Conservation (phyloP, 495 filamentous ascomycete genomes). For the Penicillium pancosmium region DNA sequence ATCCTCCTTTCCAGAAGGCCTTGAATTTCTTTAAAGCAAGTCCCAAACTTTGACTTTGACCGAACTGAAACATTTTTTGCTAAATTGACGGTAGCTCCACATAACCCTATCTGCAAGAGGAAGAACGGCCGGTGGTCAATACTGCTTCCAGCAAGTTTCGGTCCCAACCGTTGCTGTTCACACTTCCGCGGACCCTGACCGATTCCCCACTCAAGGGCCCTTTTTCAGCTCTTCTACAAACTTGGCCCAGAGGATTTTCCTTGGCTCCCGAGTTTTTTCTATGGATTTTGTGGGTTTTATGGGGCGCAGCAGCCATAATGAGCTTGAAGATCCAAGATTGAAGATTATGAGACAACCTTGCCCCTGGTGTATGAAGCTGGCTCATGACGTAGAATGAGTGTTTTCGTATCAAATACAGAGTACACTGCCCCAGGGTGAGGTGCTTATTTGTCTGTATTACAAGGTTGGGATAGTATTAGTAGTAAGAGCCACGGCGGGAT, state of each 20-base stretch:
- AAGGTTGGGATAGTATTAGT: no score
- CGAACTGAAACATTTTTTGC: constrained; percentile 1
- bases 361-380: no score
- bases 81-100: background rate
- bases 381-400: background rate
- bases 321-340: no score
- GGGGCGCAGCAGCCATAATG: background rate
- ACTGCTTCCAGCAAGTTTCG: background rate
- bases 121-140: background rate
- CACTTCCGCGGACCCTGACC: background rate
- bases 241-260: background rate
- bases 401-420: no score
- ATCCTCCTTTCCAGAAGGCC: background rate
- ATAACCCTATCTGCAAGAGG: background rate
- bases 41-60: background rate
- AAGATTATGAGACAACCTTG: no score
- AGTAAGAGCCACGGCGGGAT: no score
- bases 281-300: background rate
- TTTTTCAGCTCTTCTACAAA: background rate
- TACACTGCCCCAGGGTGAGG: no score
- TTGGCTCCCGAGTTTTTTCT: background rate
- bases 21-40: background rate
- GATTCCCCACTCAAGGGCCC: background rate
- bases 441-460: no score
- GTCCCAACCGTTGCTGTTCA: background rate